A percentile compares a stretch with the other conserved stretches of the same genome.
phyloP scores from a whole-genome alignment of 306 rosid genomes.

The Acmispon strigosus region DNA sequence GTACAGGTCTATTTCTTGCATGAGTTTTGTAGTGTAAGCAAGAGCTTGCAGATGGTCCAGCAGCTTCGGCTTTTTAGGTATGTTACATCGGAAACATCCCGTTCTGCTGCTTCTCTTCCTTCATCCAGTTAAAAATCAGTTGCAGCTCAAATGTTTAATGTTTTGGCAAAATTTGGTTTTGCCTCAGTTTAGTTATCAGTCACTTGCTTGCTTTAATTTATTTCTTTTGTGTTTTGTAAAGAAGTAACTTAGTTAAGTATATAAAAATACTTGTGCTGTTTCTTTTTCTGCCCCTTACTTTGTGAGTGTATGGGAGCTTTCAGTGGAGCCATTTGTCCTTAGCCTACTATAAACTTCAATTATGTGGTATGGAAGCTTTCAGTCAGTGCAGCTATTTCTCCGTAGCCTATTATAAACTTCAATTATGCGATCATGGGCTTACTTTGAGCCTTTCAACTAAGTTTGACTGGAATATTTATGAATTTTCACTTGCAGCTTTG shows the following conservation, averaged over 20 bases:
- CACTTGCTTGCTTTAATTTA: neutral
- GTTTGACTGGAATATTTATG: neutral
- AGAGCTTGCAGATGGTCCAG: conserved; percentile 92
- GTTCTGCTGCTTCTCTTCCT: neutral
- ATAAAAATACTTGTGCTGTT: neutral
- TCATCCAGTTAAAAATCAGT: neutral
- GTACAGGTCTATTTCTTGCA: conserved; percentile 78
- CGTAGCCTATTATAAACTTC: neutral
- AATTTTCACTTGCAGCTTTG: neutral
- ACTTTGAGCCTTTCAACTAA: neutral
- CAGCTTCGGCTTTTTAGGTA: conserved; percentile 90
- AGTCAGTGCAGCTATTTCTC: conserved; percentile 1
- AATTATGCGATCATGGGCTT: neutral
- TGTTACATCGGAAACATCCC: neutral
- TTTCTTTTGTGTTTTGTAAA: neutral
- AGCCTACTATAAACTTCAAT: neutral
- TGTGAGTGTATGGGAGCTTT: neutral
- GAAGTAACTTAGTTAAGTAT: conserved; percentile 3
- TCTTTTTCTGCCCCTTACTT: neutral
- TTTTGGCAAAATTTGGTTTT: neutral
- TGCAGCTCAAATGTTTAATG: neutral
- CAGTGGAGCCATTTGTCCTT: neutral
- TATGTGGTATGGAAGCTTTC: neutral
- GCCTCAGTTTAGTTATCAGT: neutral
- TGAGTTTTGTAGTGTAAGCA: conserved; percentile 88